Evolutionary conservation across 495 filamentous ascomycete species (phyloP), one percentile per base, ranked within the genome.

Genomic region (Talaromyces borbonicus): DNA sequence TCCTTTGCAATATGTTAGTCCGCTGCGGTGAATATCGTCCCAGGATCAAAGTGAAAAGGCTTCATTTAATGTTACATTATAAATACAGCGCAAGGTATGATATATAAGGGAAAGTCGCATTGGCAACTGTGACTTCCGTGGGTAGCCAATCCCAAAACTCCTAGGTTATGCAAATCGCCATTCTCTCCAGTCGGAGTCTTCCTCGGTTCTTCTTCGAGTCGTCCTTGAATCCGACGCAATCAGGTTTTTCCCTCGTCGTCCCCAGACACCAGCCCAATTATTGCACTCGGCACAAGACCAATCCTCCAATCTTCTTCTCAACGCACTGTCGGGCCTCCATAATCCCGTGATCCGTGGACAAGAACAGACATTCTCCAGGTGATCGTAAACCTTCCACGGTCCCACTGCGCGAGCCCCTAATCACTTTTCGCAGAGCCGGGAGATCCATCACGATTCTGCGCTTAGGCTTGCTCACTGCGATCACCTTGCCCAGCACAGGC

Each of bases 291-390:
- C 85, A 92, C 42, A 98, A 57, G 53, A 89, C 67, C 74, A 92
- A 62, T 6, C 92, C 92, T 16, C 92, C 92, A 22, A 87, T 62
- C 66, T 79, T 87, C 72, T 79, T 82, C 71, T 86, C 83, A 49
- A 93, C 69, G 53, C 87, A 92, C 63, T 97, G 87, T 56, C 92
- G 76, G 22, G 78, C 69, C 70, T 98, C 93, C 63, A 96, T 53
- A 14, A 95, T 73, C 8, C 92, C 92, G 42, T 64, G 62, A 65
- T 87, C 83, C 31, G 89, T 96, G 23, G 65, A 75, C 45, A 97
- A 52, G 60, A 88, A 90, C 55, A 97, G 55, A 57, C 74, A 78
- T 77, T 98, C 92, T 42, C 92, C 93, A 0, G 90, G 72, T 24
- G 73, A 75, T 48, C 73, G 81, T 55, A 97, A 51, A 4, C 87